Evolutionary conservation across 169 alveolate species (phyloP), one percentile per base, ranked within the genome.

Genomic region (Plasmodium fragile): DNA sequence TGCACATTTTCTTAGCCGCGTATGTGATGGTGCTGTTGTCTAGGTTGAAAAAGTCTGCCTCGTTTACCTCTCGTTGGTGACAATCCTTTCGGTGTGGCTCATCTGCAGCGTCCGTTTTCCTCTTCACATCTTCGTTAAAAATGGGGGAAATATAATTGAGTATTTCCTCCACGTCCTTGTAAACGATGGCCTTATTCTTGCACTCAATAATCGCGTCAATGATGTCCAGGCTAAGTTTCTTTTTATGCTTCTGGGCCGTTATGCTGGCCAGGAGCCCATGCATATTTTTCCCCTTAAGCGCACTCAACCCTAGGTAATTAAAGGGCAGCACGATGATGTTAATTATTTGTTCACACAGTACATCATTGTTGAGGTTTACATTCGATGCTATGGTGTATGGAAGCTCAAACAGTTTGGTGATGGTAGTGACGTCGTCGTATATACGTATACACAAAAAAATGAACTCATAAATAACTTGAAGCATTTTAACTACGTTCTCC

Each of bases 131-230:
- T n/a, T 85, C 93, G 69, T 85, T 52, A 85, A 85, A 85, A 28
- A 85, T 85, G 4, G 53, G 80, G 18, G 93, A 85, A 13, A 85
- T 85, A 28, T 73, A 85, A 52, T 75, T 85, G 22, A 85, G 39
- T 0, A 85, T 73, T 72, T 85, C 75, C 45, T 85, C 93, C 2
- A 85, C 93, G 59, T 85, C 79, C 30, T 75, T 59, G 65, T 85
- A 85, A 10, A 55, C 25, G 30, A 85, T 52, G 22, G 73, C 28
- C 65, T 85, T 85, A 16, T 85, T 73, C 65, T 75, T 85, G n/a
- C 93, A 85, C 28, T 85, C 93, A 52, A 85, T 85, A 18, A 85
- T 75, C 3, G 93, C 93, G 55, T 85, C 93, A 18, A 85, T 73
- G 34, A 85, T 75, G 69, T 85, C 55, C n/a, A 85, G 18, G 39